Conservation (phyloP, 495 filamentous ascomycete genomes). For the Penicillium pulvis region DNA sequence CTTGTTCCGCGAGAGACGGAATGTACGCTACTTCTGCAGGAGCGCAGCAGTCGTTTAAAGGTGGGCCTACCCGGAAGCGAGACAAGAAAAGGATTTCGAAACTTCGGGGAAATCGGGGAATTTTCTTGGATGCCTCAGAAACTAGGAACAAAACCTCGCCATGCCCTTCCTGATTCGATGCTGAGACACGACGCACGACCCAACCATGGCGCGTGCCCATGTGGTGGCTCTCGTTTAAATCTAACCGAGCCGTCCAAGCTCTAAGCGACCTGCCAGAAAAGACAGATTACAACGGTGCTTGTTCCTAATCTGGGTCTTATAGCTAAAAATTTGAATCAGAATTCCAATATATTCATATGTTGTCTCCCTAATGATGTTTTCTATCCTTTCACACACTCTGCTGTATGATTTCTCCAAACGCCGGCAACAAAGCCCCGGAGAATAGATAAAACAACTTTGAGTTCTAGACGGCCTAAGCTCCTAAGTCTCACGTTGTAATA, state of each 20-base stretch:
- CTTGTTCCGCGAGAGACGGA: background rate
- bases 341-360: too few relatives aligned
- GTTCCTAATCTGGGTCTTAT: background rate
- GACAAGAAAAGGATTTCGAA: background rate
- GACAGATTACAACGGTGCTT: background rate
- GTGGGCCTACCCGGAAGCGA: constrained; percentile 5
- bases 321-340: background rate
- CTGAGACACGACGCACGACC: constrained; percentile 1
- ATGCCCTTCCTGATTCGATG: constrained; percentile 13
- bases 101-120: constrained; percentile 5
- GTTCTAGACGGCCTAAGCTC: constrained; percentile 2
- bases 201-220: constrained; percentile 11
- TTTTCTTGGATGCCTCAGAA: background rate
- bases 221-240: constrained; percentile 13
- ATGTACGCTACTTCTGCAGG: background rate
- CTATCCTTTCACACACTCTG: background rate
- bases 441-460: constrained; percentile 3
- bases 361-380: background rate
- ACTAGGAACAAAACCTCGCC: constrained; percentile 7
- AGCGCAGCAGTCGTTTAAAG: background rate
- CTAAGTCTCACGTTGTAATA: background rate
- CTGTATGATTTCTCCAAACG: background rate
- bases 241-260: constrained; percentile 19
- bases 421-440: background rate
- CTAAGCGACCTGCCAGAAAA: constrained; percentile 14